Conservation (phyloP, 306 rosid species). For the Vicia sativa region DNA sequence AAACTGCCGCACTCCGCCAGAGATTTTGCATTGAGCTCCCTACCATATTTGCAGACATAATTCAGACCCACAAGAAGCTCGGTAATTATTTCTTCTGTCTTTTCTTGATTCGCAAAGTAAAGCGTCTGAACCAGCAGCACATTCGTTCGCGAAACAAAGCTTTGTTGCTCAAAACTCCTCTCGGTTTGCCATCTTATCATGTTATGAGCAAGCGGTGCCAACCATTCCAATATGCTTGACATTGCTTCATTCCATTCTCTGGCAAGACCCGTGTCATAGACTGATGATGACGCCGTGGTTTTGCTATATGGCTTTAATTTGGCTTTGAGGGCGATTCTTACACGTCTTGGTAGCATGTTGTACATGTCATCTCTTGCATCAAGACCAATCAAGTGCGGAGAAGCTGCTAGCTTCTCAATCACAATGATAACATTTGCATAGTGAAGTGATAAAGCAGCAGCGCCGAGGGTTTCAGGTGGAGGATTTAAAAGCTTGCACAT, state of each 20-base stretch:
- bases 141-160: slow-evolving; percentile 72
- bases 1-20: slow-evolving; percentile 78
- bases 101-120: slow-evolving; percentile 83
- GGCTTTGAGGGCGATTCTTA: slow-evolving; percentile 71
- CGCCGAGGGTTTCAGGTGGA: slow-evolving; percentile 84
- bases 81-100: slow-evolving; percentile 71
- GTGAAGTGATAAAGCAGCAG: slow-evolving; percentile 85
- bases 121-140: slow-evolving; percentile 94
- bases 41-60: slow-evolving; percentile 79
- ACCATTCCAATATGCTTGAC: slow-evolving; percentile 84
- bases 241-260: slow-evolving; percentile 89
- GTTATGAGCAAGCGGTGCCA: slow-evolving; percentile 96
- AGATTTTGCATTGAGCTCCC: slow-evolving; percentile 82
- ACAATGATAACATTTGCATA: slow-evolving; percentile 91
- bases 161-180: slow-evolving; percentile 94
- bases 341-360: slow-evolving; percentile 82
- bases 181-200: slow-evolving; percentile 98
- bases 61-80: slow-evolving; percentile 98
- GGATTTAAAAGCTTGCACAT: slow-evolving; percentile 69
- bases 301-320: slow-evolving; percentile 75
- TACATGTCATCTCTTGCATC: slow-evolving; percentile 98
- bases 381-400: slow-evolving; percentile 89
- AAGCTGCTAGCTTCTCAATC: slow-evolving; percentile 89
- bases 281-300: slow-evolving; percentile 55
- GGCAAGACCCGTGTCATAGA: slow-evolving; percentile 73